Evolutionary conservation across 805 yeast species (phyloP).

Genomic region (Nakazawaea anatomiae): DNA sequence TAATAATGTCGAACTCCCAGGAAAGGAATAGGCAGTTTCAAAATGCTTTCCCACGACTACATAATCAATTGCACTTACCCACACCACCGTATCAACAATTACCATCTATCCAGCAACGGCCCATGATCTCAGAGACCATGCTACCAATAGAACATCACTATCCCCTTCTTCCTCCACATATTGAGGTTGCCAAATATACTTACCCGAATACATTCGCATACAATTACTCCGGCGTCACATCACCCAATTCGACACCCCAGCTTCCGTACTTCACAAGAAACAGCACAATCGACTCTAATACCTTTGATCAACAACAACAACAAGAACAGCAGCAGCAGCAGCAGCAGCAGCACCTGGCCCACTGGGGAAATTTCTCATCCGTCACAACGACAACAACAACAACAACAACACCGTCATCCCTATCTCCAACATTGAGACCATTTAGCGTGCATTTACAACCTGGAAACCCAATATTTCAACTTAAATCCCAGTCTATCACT

Average conservation of each 20-base stretch:
- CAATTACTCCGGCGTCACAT: no score
- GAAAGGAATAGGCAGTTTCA: not conserved
- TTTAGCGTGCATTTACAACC: not conserved
- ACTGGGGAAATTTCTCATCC: no score
- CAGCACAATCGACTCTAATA: not conserved
- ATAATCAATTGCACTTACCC: not conserved
- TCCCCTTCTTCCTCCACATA: not conserved
- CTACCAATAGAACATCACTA: not conserved
- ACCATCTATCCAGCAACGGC: slow-evolving; percentile 1
- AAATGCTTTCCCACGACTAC: not conserved
- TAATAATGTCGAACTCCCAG: not conserved
- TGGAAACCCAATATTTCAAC: not conserved
- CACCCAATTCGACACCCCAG: no score
- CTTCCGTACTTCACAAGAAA: not conserved
- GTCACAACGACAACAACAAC: not conserved
- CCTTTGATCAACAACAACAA: not conserved
- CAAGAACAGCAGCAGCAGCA: no score
- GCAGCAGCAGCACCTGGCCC: no score
- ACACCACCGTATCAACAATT: not conserved
- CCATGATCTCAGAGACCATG: not conserved
- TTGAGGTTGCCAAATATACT: no score
- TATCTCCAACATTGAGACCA: not conserved
- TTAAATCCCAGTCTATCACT: not conserved
- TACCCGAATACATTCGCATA: no score
- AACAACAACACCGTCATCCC: not conserved